phyloP scores from a whole-genome alignment of 129 eudicot species.

The Calendula officinalis region DNA sequence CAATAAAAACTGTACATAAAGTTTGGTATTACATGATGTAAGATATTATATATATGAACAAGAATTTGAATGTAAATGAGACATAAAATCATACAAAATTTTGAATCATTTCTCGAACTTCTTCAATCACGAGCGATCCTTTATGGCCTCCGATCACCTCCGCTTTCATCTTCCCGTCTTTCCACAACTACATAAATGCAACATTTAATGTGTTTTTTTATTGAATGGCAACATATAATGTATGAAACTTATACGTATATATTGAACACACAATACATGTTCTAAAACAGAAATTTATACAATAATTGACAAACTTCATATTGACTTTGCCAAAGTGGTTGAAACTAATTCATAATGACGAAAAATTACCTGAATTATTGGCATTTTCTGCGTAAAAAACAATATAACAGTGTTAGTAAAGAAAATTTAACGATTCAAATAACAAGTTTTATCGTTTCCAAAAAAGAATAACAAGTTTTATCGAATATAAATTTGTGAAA shows the following conservation, averaged over 20 bases:
- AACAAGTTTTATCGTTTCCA: not conserved
- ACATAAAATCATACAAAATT: conserved; percentile 40
- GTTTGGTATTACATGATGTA: too few relatives aligned
- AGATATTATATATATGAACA: conserved; percentile 25
- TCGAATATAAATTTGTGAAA: not conserved
- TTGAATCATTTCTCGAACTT: conserved; percentile 84
- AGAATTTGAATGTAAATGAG: conserved; percentile 3
- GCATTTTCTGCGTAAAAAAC: conserved; percentile 77
- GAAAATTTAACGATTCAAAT: not conserved
- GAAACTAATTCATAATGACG: not conserved
- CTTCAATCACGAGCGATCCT: conserved; percentile 96
- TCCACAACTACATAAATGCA: conserved; percentile 67
- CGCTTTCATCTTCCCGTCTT: conserved; percentile 92
- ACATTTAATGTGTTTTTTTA: not conserved
- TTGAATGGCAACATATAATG: too few relatives aligned
- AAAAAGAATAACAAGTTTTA: not conserved
- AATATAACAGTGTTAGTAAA: not conserved
- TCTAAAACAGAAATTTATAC: not conserved
- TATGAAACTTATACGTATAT: not conserved
- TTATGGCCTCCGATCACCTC: conserved; percentile 99
- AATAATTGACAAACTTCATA: not conserved
- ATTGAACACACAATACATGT: not conserved
- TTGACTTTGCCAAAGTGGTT: not conserved
- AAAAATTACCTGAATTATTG: conserved; percentile 85
- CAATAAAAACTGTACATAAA: too few relatives aligned